Base-by-base conservation (phyloP, 2,329 filamentous ascomycete species). In the Fusarium pseudoanthophilum region DNA sequence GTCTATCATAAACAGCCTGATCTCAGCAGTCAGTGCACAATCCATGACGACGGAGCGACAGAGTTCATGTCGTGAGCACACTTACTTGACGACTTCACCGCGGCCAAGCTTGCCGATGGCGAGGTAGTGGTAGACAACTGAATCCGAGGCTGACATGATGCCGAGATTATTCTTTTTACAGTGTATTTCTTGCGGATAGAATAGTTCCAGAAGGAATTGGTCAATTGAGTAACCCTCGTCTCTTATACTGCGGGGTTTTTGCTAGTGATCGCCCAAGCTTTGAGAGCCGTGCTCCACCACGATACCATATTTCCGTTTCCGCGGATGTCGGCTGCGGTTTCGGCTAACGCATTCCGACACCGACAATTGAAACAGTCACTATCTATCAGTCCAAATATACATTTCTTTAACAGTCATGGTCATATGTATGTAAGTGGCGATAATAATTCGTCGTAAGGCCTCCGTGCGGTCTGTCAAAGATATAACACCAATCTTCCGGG, bases 101-200 rank as follows among this genome's bases (percentile, higher is more conserved):
- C 66, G 64, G 15, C 66, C 66, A 46, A 69, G 64, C 11, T 57
- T 69, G n/a, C 66, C 66, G 21, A 69, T 69, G 14, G 64, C 57
- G 9, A 69, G 66, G 49, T 69, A 69, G n/a, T 69, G 66, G 1
- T 69, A 69, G 4, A 63, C 56, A n/a, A 57, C 49, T 6, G 57
- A 52, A 32, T 52, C 43, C 0, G 64, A 55, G 0, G n/a, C 11
- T 0, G 64, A 28, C 56, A 68, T 67, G 11, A 0, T 67, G 7
- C 18, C 16, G 16, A 10, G 3, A 5, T 18, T 5, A 0, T 5
- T 10, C 9, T 37, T 11, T 6, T 6, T 6, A 3, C 46, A 3
- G 0, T 7, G 11, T 9, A 3, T 18, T 15, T 18, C 7, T 39
- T 11, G 2, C 1, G 1, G 18, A 6, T 13, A n/a, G 30, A 55